Evolutionary conservation across 805 yeast genomes (phyloP).

Genomic region (Saccharomycopsis olivae): DNA sequence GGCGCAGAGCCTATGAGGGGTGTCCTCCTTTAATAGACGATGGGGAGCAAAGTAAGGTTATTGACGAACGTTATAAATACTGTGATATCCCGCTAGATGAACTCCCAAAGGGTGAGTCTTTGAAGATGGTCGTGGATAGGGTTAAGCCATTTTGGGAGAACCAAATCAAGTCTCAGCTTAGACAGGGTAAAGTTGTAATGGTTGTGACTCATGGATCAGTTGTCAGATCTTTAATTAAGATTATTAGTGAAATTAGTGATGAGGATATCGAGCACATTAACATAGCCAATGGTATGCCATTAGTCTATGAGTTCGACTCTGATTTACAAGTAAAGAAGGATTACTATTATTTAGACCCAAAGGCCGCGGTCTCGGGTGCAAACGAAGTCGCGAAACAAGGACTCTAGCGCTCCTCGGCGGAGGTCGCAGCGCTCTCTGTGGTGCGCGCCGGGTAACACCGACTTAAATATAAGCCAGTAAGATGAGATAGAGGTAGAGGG

Average conservation of each 20-base stretch:
- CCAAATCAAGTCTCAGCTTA: constrained; percentile 38
- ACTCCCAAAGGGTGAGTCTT: constrained; percentile 64
- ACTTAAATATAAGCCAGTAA: too few relatives aligned
- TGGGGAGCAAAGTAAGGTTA: constrained; percentile 30
- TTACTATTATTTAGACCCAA: constrained; percentile 70
- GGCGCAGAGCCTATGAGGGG: constrained; percentile 73
- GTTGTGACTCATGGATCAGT: constrained; percentile 79
- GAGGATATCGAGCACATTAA: constrained; percentile 62
- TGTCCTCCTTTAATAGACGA: constrained; percentile 45
- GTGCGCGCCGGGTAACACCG: too few relatives aligned
- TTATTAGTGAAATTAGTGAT: constrained; percentile 54
- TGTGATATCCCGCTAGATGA: constrained; percentile 34
- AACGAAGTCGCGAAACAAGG: constrained; percentile 77
- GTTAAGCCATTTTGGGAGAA: constrained; percentile 44
- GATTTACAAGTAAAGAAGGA: constrained; percentile 37
- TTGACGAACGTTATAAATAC: constrained; percentile 25
- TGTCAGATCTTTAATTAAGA: constrained; percentile 63
- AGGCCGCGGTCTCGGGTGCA: constrained; percentile 68
- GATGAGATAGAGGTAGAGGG: too few relatives aligned
- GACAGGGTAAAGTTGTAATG: constrained; percentile 44
- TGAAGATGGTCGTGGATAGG: constrained; percentile 60
- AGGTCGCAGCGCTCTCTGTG: too few relatives aligned
- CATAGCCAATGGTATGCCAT: constrained; percentile 78
- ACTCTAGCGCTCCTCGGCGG: too few relatives aligned
- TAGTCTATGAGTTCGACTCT: constrained; percentile 51